Conservation (phyloP, 805 yeast genomes). For the Wickerhamomyces canadensis region DNA sequence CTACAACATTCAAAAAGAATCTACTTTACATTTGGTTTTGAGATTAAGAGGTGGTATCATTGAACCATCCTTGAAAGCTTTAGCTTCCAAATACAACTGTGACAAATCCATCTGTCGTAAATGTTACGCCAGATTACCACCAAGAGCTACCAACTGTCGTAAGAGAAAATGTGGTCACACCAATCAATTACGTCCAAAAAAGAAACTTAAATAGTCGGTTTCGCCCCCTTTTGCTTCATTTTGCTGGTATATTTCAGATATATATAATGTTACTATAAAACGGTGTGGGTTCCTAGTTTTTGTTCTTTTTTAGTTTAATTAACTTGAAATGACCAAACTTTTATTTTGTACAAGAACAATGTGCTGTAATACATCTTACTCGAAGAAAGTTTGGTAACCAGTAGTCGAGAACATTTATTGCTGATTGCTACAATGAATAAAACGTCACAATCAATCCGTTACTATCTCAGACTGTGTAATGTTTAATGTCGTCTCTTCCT, state of each 20-base stretch:
- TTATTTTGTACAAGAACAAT: neutral
- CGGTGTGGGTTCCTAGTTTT: neutral
- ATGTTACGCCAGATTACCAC: conserved; percentile 99
- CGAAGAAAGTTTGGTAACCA: too few relatives aligned
- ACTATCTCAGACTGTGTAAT: too few relatives aligned
- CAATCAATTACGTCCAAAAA: conserved; percentile 99
- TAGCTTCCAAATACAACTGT: conserved; percentile 99
- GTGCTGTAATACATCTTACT: too few relatives aligned
- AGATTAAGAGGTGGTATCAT: conserved; percentile 99
- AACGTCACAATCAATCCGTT: too few relatives aligned
- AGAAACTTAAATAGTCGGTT: conserved; percentile 87
- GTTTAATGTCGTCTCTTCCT: too few relatives aligned
- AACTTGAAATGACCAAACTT: conserved; percentile 1
- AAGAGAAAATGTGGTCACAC: conserved; percentile 99
- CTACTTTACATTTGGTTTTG: conserved; percentile 91
- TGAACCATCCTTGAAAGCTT: conserved; percentile 98
- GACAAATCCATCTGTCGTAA: conserved; percentile 98
- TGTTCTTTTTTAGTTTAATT: neutral
- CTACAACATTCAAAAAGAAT: conserved; percentile 99
- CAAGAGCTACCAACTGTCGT: conserved; percentile 99
- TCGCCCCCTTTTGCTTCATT: conserved; percentile 24
- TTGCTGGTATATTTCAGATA: neutral
- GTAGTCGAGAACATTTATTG: too few relatives aligned
- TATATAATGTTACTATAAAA: neutral
- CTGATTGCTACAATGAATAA: too few relatives aligned